phyloP scores from a whole-genome alignment of 805 yeast species.

The Soucietia sequanensis region DNA sequence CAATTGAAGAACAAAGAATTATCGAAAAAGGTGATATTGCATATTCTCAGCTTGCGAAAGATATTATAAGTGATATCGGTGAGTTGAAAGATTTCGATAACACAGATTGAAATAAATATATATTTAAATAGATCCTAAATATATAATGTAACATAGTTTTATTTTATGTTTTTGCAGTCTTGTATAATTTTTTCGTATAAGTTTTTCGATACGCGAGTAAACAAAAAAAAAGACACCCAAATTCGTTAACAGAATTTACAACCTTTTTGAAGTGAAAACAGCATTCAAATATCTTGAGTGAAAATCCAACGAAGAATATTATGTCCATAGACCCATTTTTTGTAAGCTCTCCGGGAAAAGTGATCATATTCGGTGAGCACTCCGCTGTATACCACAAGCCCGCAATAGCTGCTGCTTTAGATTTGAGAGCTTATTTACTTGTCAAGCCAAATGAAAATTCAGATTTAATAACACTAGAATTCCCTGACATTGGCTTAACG shows the following conservation, averaged over 20 bases:
- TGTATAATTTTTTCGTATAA: too few species aligned
- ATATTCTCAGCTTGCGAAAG: constrained; percentile 23
- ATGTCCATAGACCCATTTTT: constrained; percentile 53
- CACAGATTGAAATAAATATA: background rate
- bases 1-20: constrained; percentile 61
- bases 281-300: too few species aligned
- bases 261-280: too few species aligned
- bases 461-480: constrained; percentile 57
- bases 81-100: constrained; percentile 28
- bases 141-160: too few species aligned
- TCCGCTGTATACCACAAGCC: constrained; percentile 93
- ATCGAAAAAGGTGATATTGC: constrained; percentile 46
- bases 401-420: constrained; percentile 93
- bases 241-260: too few species aligned
- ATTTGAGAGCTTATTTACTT: constrained; percentile 76
- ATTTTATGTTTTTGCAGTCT: too few species aligned
- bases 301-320: too few species aligned
- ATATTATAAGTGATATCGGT: constrained; percentile 36
- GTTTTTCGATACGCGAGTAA: too few species aligned
- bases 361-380: constrained; percentile 94
- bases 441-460: constrained; percentile 49
- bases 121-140: too few species aligned
- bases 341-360: constrained; percentile 95
- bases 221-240: too few species aligned
- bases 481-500: constrained; percentile 76